phyloP scores from a whole-genome alignment of 306 rosid species.

The Cicer arietinum region DNA sequence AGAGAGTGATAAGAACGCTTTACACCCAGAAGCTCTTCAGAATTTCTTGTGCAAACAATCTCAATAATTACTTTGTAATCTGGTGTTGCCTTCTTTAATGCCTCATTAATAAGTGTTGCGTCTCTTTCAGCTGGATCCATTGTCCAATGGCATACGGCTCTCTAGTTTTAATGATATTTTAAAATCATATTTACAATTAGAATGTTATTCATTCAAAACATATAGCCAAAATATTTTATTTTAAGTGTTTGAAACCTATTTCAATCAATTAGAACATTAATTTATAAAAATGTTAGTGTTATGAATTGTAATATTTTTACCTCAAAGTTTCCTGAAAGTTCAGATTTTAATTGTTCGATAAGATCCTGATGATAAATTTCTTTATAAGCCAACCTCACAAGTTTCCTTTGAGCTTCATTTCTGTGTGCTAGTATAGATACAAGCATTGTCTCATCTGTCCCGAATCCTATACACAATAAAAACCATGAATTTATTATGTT shows the following conservation, averaged over 20 bases:
- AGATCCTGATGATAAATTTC: conserved; percentile 60
- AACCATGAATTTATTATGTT: neutral
- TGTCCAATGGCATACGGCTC: conserved; percentile 57
- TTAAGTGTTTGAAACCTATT: neutral
- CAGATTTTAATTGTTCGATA: conserved; percentile 58
- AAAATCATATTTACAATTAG: conserved; percentile 7
- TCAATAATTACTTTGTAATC: conserved; percentile 55
- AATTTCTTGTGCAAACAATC: conserved; percentile 52
- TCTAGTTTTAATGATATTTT: conserved; percentile 43
- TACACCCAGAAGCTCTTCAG: conserved; percentile 57
- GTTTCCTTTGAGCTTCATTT: conserved; percentile 59
- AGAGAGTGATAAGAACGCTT: conserved; percentile 51
- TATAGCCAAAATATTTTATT: neutral
- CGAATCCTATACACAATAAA: conserved; percentile 52
- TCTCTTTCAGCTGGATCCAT: conserved; percentile 65
- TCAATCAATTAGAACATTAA: conserved; percentile 8
- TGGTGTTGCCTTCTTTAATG: conserved; percentile 37
- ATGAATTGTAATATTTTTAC: conserved; percentile 37
- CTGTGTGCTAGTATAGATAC: conserved; percentile 57
- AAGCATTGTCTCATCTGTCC: conserved; percentile 56
- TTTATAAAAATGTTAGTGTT: neutral
- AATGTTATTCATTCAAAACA: conserved; percentile 13
- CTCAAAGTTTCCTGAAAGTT: conserved; percentile 62
- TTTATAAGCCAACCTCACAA: conserved; percentile 55
- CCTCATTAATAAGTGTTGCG: conserved; percentile 48